Evolutionary conservation across 2,329 filamentous ascomycete species (phyloP).

Genomic region (Truncatella angustata): DNA sequence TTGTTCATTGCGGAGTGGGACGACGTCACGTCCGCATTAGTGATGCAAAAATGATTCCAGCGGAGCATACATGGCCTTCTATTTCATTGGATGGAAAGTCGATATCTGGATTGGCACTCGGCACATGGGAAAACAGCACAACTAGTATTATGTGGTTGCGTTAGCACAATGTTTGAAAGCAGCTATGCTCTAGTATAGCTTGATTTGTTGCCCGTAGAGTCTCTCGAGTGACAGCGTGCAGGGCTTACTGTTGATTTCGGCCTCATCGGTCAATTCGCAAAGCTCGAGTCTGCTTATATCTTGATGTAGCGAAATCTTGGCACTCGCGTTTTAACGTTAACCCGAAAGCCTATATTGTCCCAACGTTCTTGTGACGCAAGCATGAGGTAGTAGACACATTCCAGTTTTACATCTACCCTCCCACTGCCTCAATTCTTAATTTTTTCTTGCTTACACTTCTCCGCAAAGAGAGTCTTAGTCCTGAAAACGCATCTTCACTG

Average conservation of each 20-base stretch:
- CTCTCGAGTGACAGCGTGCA: conserved; percentile 12
- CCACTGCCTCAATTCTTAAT: neutral
- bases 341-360: conserved; percentile 5
- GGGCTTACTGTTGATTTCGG: conserved; percentile 21
- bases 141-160: neutral
- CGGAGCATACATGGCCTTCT: no score
- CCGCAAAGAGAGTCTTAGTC: no score
- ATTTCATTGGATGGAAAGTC: no score
- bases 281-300: conserved; percentile 20
- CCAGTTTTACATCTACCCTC: neutral
- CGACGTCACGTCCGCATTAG: no score
- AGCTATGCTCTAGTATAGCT: neutral
- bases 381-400: neutral
- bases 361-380: neutral
- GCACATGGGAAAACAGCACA: no score
- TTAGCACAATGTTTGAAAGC: no score
- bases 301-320: conserved; percentile 12
- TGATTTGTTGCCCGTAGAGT: conserved; percentile 2
- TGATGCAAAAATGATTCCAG: no score
- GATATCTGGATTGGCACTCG: no score
- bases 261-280: conserved; percentile 16
- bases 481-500: no score
- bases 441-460: neutral
- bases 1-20: no score
- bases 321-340: conserved; percentile 1